Evolutionary conservation across 2,329 filamentous ascomycete genomes (phyloP).

Genomic region (Truncatella angustata): DNA sequence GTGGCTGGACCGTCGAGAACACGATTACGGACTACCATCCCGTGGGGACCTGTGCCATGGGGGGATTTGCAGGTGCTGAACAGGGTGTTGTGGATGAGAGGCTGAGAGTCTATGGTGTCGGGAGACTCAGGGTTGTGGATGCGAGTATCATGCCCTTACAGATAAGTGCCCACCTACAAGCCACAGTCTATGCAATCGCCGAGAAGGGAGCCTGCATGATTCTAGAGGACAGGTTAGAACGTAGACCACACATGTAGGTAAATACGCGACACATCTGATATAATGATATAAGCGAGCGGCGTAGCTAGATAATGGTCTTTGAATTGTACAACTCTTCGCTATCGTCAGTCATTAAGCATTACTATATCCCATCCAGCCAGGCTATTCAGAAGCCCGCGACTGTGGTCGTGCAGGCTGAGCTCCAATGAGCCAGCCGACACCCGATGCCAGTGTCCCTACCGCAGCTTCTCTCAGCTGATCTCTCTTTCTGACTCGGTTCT

Average conservation of each 20-base stretch:
- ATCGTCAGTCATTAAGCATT: neutral
- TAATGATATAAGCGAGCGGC: too few relatives aligned
- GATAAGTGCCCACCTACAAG: slow-evolving; percentile 18
- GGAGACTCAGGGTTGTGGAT: slow-evolving; percentile 18
- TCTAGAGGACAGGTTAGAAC: slow-evolving; percentile 15
- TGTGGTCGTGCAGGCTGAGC: slow-evolving; percentile 39
- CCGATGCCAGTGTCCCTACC: slow-evolving; percentile 64
- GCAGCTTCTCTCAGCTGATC: slow-evolving; percentile 69
- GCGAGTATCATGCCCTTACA: slow-evolving; percentile 20
- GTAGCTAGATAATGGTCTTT: too few relatives aligned
- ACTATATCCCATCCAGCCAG: neutral
- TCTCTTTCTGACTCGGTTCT: slow-evolving; percentile 58
- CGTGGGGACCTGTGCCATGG: slow-evolving; percentile 41
- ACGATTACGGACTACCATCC: slow-evolving; percentile 31
- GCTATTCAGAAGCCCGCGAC: slow-evolving; percentile 22
- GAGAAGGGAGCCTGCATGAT: slow-evolving; percentile 19
- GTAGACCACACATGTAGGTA: too few relatives aligned
- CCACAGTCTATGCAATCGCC: slow-evolving; percentile 21
- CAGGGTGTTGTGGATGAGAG: slow-evolving; percentile 25
- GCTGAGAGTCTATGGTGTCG: slow-evolving; percentile 18
- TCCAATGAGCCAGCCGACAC: slow-evolving; percentile 66
- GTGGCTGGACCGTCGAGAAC: slow-evolving; percentile 35
- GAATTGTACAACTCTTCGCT: neutral
- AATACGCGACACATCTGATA: too few relatives aligned
- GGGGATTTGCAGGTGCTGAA: slow-evolving; percentile 21